Percentiles rank a stretch among this genome's conserved stretches.
phyloP scores from a whole-genome alignment of 352 stramenopile species.

The Phytophthora chlamydospora region DNA sequence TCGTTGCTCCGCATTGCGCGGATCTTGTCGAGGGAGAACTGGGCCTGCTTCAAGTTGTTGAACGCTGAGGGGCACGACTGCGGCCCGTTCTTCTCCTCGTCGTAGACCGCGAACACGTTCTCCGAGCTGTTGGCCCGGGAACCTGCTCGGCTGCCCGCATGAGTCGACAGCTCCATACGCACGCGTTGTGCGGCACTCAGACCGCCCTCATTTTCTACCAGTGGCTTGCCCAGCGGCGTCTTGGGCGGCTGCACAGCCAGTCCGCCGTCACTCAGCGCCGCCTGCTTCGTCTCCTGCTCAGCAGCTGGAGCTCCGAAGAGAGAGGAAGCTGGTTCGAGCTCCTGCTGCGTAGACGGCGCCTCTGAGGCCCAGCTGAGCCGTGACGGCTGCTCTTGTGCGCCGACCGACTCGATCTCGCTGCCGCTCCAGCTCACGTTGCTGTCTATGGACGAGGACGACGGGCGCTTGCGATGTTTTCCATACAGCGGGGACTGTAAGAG shows the following conservation, averaged over 20 bases:
- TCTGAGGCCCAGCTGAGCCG: constrained; percentile 30
- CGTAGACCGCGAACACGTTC: constrained; percentile 36
- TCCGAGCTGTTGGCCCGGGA: constrained; percentile 43
- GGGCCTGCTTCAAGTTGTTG: constrained; percentile 36
- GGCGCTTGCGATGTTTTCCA: constrained; percentile 44
- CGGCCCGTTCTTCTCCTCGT: constrained; percentile 45
- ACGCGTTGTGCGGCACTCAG: constrained; percentile 66
- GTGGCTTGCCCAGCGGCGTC: constrained; percentile 50
- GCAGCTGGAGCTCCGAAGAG: constrained; percentile 12
- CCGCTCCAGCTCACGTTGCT: constrained; percentile 48
- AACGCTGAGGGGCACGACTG: constrained; percentile 51
- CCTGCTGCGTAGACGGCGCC: constrained; percentile 9
- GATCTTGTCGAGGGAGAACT: constrained; percentile 39
- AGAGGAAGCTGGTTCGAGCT: constrained; percentile 11
- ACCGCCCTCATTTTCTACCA: constrained; percentile 31
- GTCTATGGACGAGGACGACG: constrained; percentile 42
- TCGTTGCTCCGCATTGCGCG: constrained; percentile 40
- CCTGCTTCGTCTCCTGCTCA: constrained; percentile 13
- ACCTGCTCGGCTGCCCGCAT: constrained; percentile 33
- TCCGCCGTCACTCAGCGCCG: constrained; percentile 1
- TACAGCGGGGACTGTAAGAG: constrained; percentile 43
- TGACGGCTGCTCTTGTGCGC: constrained; percentile 24
- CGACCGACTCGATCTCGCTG: constrained; percentile 39
- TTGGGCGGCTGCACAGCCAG: constrained; percentile 51
- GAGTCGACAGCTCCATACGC: constrained; percentile 56